Evolutionary conservation across 768 basidiomycete genomes (phyloP), one percentile per base, ranked within the genome.

Genomic region (Suillus subaureus): DNA sequence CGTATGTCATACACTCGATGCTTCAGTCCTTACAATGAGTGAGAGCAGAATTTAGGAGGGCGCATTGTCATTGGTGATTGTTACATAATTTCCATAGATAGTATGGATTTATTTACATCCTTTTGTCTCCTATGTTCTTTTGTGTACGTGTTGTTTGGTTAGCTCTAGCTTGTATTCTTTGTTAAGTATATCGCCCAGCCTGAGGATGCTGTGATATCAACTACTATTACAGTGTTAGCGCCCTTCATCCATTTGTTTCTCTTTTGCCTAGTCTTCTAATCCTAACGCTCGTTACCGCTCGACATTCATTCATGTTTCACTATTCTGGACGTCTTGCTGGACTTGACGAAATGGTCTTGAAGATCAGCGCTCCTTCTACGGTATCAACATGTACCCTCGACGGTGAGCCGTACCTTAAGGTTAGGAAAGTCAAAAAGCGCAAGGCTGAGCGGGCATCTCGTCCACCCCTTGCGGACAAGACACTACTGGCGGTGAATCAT

Each of bases 321-420:
- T 75, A 80, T 62, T 78, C 79, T 63, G 77, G 79, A 65, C 73
- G 80, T 79, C 80, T 80, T 75, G 80, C 80, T 77, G 80, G 80
- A 39, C 80, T 81, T 63, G 80, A 81, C 73, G 66, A 71, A 61
- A 72, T 78, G 76, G 67, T 80, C 71, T 73, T 79, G 70, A 78
- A 71, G 72, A 78, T 78, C 71, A 67, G 70, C 56, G 43, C 70
- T 15, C 64, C 75, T 60, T 65, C 68, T 64, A 75, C 72, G 66
- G 70, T 75, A 69, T 63, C 70, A 69, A 70, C 68, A 70, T 69
- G 61, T 66, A n/a, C 67, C 67, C 40, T 64, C 43, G 28, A 61
- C 61, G 60, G 69, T 68, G 69, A 67, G 62, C 64, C 68, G 35
- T 70, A 67, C 61, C 56, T 66, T 56, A 67, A 70, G 67, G 64